Evolutionary conservation across 139 green algal genomes (phyloP), one percentile per base, ranked within the genome.

Genomic region (Chlamydomonas urium): DNA sequence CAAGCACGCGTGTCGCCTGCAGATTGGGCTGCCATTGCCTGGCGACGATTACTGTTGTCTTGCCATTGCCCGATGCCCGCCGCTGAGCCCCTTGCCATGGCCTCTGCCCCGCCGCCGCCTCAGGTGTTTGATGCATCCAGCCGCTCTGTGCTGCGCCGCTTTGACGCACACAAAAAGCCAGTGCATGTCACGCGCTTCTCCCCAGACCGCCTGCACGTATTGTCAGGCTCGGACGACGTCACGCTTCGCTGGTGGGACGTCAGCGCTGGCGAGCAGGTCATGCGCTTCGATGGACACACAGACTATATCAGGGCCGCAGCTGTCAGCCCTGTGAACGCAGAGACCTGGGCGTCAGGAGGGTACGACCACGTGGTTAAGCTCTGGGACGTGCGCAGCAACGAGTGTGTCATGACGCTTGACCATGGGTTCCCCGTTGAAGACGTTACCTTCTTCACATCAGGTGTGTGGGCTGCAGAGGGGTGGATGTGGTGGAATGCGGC

Each of bases 301-400:
- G 93, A 98, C 74, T 98, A 98, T 72, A 90, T 97, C 34, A 79
- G 93, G 10, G 65, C 83, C 3, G 86, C 79, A 10, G 79, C 81
- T 33, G 65, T 76, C 26, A 86, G 56, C 53, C 90, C 89, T 1
- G 68, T 59, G 45, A 82, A 67, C 31, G 17, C 47, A 0, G 81
- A 93, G 35, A 81, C 78, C 0, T 97, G 93, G 88, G 80, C 81
- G 31, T 92, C 74, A 32, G 89, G 89, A 29, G 84, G 84, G 0
- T 97, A 97, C 68, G 92, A 97, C 75, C 92, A 97, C 76, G 74
- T 77, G 1, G 87, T 86, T 2, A 88, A 86, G 68, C 80, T 97
- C 45, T 97, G 92, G 92, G 92, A 97, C 70, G 80, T 90, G 38
- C 85, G 92, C 2, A 72, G 35, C 29, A 38, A 53, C 3, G 19